Base-by-base conservation (phyloP, 352 stramenopile species). In the Aphanomyces cochlioides region DNA sequence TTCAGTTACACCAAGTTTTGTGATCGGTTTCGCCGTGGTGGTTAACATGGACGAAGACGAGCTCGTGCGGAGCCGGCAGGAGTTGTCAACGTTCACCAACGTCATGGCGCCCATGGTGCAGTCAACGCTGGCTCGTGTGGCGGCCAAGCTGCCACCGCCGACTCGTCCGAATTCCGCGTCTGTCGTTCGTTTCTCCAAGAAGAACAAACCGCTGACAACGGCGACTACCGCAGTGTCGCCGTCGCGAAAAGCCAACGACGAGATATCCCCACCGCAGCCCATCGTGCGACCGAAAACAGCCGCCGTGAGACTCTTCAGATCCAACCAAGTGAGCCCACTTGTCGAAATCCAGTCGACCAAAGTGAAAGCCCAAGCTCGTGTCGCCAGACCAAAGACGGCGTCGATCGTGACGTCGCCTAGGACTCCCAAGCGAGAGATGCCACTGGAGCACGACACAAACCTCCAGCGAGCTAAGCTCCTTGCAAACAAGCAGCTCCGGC, bases 401-500 rank as follows among this genome's bases (percentile, higher is more conserved):
- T 17, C 7, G 15, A 67, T 41, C 39, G 19, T 53, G n/a, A 45
- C 48, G 28, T 63, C 17, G 5, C 56, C 56, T 47, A 45, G 19
- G 7, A 8, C 56, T 3, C 57, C 28, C 28, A 28, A 28, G 28
- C 28, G 28, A 28, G 28, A 28, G 28, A 28, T 38, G 17, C 57
- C 15, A 36, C 57, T 36, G 15, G 38, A 10, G n/a, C 43, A 50
- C 19, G 19, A 12, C 54, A 61, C 39, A 17, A 37, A 28, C 19
- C 15, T 61, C 19, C 54, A 61, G 28, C 54, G 54, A 28, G 54
- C 54, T 2, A 61, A 66, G 38, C 37, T 38, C 37, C 5, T 53
- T 15, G 57, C 41, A 64, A 68, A 21, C 50, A 65, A 59, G 28
- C 17, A n/a, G 43, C 13, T 39, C 4, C 28, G 66, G n/a, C n/a